Percentiles rank a stretch among this genome's conserved stretches.
phyloP scores from a whole-genome alignment of 1,139 yeast genomes.

The Ashbya aceris region DNA sequence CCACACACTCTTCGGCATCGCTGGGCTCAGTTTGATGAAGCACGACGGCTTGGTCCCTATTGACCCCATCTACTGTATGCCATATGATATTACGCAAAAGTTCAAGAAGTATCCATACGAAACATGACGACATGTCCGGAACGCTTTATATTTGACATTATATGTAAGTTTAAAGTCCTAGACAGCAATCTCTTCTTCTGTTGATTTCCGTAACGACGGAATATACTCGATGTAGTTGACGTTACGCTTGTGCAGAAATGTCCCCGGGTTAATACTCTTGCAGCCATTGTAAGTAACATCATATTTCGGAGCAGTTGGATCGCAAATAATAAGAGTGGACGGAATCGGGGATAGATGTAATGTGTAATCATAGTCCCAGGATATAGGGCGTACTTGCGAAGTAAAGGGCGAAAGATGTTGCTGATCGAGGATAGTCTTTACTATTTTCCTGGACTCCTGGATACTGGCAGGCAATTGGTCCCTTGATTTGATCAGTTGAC shows the following conservation, averaged over 20 bases:
- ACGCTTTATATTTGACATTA: neutral
- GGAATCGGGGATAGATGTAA: conserved; percentile 76
- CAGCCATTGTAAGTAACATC: conserved; percentile 79
- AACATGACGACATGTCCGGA: neutral
- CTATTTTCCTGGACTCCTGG: conserved; percentile 63
- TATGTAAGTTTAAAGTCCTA: conserved; percentile 13
- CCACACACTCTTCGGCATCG: conserved; percentile 84
- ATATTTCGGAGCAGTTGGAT: conserved; percentile 59
- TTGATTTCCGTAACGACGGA: conserved; percentile 47
- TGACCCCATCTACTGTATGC: conserved; percentile 86
- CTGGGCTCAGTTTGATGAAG: conserved; percentile 74
- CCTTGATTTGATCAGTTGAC: conserved; percentile 21
- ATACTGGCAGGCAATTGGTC: conserved; percentile 32
- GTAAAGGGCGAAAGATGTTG: conserved; percentile 80
- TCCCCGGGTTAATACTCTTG: conserved; percentile 65
- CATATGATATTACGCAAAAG: conserved; percentile 36
- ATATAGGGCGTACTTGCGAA: conserved; percentile 48
- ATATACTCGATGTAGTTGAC: conserved; percentile 63
- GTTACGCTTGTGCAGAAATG: conserved; percentile 40
- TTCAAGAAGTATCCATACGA: conserved; percentile 41
- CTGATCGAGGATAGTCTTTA: conserved; percentile 76
- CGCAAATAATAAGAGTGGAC: conserved; percentile 53
- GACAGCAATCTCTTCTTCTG: conserved; percentile 40
- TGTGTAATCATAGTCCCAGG: conserved; percentile 61
- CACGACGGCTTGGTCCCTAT: conserved; percentile 47